These are phyloP conservation scores for Mollisia scopiformis DNA, from an alignment of 2,329 filamentous ascomycete genomes.

Conservation along the genomic window DNA sequence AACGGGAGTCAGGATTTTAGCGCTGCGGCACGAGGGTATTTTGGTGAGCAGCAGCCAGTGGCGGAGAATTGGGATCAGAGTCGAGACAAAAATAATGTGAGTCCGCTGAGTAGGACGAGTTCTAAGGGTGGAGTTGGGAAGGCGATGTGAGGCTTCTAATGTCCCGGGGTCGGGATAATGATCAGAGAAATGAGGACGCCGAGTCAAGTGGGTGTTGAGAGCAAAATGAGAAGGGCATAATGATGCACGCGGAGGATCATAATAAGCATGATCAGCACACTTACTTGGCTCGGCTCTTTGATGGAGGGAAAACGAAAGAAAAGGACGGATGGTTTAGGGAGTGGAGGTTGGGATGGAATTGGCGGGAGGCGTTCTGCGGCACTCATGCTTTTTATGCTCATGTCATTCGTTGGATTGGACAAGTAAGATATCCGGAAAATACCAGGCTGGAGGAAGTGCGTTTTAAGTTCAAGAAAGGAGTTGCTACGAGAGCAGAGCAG, in stretches of 20 bases:
- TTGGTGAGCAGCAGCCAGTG: conserved; percentile 2
- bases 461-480: not conserved
- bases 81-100: conserved; percentile 22
- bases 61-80: conserved; percentile 13
- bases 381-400: not conserved
- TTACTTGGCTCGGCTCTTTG: not conserved
- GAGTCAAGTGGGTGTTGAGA: not conserved
- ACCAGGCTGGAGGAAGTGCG: not conserved
- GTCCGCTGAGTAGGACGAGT: conserved; percentile 22
- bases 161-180: not conserved
- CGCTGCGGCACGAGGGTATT: not conserved
- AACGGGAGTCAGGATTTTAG: conserved; percentile 18
- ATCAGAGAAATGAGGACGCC: not conserved
- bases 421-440: not conserved
- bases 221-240: not conserved
- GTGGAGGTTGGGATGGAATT: not conserved
- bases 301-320: not conserved
- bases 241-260: conserved; percentile 1
- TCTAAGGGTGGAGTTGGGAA: conserved; percentile 30
- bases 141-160: conserved; percentile 18
- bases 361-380: not conserved
- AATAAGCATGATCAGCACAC: not conserved
- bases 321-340: too few species aligned
- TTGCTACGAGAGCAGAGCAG: not conserved
- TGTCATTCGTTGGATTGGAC: not conserved